These are phyloP conservation scores for Macrocybe sp. DNA, from an alignment of 1,284 basidiomycete genomes.

Conservation along the genomic window DNA sequence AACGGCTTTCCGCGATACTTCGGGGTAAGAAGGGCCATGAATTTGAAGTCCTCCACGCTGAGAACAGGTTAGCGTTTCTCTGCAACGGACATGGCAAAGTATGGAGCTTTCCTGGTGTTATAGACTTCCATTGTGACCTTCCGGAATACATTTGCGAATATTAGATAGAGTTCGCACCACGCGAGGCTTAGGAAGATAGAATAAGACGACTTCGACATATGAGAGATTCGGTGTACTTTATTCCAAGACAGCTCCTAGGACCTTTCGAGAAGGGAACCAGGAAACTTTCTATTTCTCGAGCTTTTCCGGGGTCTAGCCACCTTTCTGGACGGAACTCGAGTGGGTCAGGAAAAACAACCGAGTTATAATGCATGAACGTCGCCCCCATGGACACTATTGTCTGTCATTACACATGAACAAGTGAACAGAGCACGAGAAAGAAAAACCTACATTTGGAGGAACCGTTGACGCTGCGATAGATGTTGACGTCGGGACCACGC, in stretches of 20 bases:
- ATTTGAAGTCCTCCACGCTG: constrained; percentile 7
- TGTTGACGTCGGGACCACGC: constrained; percentile 23
- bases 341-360: constrained; percentile 29
- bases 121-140: constrained; percentile 29
- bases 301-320: constrained; percentile 27
- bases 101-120: constrained; percentile 16
- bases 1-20: constrained; percentile 5
- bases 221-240: constrained; percentile 25
- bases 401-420: constrained; percentile 11
- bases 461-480: constrained; percentile 22
- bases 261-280: constrained; percentile 33
- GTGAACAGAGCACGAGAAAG: constrained; percentile 1
- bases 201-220: constrained; percentile 13
- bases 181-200: constrained; percentile 23
- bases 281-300: constrained; percentile 28
- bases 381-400: constrained; percentile 29
- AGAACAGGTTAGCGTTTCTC: no score
- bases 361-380: constrained; percentile 25
- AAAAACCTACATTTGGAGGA: constrained; percentile 23
- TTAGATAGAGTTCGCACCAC: constrained; percentile 38
- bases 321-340: constrained; percentile 32
- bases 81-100: not conserved
- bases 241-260: constrained; percentile 31
- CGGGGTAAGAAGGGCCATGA: constrained; percentile 1
- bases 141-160: constrained; percentile 34